Conservation (phyloP, 2,329 filamentous ascomycete genomes). For the Seiridium cupressi region DNA sequence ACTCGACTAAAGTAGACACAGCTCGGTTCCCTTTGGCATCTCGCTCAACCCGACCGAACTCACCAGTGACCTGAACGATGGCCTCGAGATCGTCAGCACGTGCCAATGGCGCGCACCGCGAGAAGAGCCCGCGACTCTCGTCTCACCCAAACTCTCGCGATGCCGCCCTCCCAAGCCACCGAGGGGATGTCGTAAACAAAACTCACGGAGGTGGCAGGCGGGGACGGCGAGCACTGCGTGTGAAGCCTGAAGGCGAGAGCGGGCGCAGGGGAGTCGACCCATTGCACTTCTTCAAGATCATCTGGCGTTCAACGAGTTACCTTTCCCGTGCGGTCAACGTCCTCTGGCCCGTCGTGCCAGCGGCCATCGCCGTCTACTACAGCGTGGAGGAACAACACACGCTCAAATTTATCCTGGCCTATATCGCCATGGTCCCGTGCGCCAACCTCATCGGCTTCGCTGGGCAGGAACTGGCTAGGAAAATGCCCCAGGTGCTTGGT, state of each 20-base stretch:
- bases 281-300: slow-evolving; percentile 60
- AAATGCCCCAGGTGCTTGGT: slow-evolving; percentile 71
- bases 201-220: background rate
- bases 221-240: slow-evolving; percentile 18
- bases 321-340: slow-evolving; percentile 66
- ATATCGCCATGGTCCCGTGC: slow-evolving; percentile 75
- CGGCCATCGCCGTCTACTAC: slow-evolving; percentile 63
- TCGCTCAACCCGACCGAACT: background rate
- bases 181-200: slow-evolving; percentile 9
- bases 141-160: slow-evolving; percentile 3
- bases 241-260: slow-evolving; percentile 58
- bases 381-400: slow-evolving; percentile 44
- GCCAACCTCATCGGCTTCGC: slow-evolving; percentile 76
- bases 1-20: no score
- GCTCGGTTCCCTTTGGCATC: no score
- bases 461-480: slow-evolving; percentile 69
- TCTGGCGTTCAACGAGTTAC: slow-evolving; percentile 61
- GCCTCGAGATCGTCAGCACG: background rate
- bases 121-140: slow-evolving; percentile 9
- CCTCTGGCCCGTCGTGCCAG: slow-evolving; percentile 73
- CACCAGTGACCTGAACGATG: background rate
- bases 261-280: slow-evolving; percentile 66
- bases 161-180: slow-evolving; percentile 6
- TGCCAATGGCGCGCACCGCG: background rate
- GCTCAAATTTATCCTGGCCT: slow-evolving; percentile 67